Base-by-base conservation (phyloP, 139 green algal species). In the Gonium pectorale region DNA sequence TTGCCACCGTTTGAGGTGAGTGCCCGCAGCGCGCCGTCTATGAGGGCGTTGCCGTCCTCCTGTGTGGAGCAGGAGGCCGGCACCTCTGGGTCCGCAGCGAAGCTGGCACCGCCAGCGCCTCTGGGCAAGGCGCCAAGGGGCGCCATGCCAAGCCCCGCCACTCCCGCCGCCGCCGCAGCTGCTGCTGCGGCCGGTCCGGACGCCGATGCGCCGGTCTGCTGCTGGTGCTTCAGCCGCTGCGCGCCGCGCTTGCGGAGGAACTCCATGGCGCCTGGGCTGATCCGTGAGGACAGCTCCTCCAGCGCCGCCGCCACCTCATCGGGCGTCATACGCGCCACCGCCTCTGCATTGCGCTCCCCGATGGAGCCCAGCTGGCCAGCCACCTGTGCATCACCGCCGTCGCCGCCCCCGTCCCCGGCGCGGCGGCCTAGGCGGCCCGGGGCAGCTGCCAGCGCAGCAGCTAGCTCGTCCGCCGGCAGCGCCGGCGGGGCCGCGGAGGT, bases 361-460 rank as follows among this genome's bases (percentile, higher is more conserved):
- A 91, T 77, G 41, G 59, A 52, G 24, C 46, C 78, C n/a, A 59
- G 44, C 72, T 91, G n/a, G n/a, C n/a, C n/a, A n/a, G n/a, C n/a
- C n/a, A n/a, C n/a, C n/a, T n/a, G n/a, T n/a, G n/a, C n/a, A n/a
- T n/a, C 83, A 21, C 24, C 43, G 1, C 13, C 2, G 7, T 22
- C 52, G 67, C 75, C 37, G 35, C 19, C 52, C 35, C 27, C 27
- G 38, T 56, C 54, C 38, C 44, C n/a, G 24, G 27, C 26, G 69
- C 37, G 41, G 43, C 2, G 38, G 5, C 17, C 44, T 35, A 31
- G 19, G 22, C 5, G 46, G 71, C 26, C 62, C 33, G 33, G 4
- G 17, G 6, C 5, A 5, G 15, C 33, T 17, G 33, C 33, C 63
- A 24, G 33, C 63, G 5, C n/a, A n/a, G n/a, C n/a, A n/a, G n/a